Conservation (phyloP, 2,329 filamentous ascomycete genomes). For the Paecilomyces formosus region DNA sequence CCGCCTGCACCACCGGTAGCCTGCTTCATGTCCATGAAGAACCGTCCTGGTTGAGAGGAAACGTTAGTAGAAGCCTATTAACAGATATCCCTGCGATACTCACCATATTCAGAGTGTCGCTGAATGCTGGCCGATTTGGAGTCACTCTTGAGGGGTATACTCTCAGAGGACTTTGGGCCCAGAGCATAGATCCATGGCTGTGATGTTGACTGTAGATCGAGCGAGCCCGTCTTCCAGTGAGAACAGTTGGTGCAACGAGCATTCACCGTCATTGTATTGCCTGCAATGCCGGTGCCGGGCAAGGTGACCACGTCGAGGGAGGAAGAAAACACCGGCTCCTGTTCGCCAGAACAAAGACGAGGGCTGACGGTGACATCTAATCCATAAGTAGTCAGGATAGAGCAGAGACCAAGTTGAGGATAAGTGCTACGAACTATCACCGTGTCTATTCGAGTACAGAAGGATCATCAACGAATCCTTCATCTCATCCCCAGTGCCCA, state of each 20-base stretch:
- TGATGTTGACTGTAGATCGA: slow-evolving; percentile 10
- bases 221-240: slow-evolving; percentile 8
- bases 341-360: slow-evolving; percentile 11
- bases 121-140: slow-evolving; percentile 11
- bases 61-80: not conserved
- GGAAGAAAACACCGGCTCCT: slow-evolving; percentile 11
- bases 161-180: slow-evolving; percentile 6
- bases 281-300: slow-evolving; percentile 7
- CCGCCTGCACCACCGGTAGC: slow-evolving; percentile 11
- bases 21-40: slow-evolving; percentile 12
- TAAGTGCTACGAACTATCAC: slow-evolving; percentile 6
- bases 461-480: slow-evolving; percentile 13
- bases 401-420: not conserved
- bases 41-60: slow-evolving; percentile 5
- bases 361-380: slow-evolving; percentile 13
- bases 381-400: not conserved
- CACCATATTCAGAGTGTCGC: slow-evolving; percentile 14
- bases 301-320: slow-evolving; percentile 10
- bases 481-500: slow-evolving; percentile 13
- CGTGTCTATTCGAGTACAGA: slow-evolving; percentile 8
- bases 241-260: slow-evolving; percentile 13
- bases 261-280: slow-evolving; percentile 10
- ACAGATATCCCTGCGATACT: not conserved
- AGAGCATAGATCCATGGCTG: slow-evolving; percentile 13
- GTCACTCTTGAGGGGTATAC: slow-evolving; percentile 8